Conservation (phyloP, 768 basidiomycete species). For the Amanita phalloides region DNA sequence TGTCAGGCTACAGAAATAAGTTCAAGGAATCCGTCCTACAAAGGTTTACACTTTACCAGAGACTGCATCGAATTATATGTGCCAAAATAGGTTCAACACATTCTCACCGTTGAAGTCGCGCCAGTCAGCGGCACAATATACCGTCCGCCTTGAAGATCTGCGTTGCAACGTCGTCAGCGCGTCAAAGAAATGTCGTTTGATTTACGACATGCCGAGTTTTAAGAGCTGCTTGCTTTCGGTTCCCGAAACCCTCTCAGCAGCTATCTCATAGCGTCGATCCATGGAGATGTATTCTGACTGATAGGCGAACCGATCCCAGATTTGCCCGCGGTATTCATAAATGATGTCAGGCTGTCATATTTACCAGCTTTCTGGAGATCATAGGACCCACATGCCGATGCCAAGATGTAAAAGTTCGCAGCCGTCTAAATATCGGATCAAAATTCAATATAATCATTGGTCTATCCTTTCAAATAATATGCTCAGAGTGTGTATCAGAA, state of each 20-base stretch:
- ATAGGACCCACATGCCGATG: constrained; percentile 3
- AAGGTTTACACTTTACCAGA: neutral
- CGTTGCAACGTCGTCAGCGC: too few relatives aligned
- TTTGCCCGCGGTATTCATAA: neutral
- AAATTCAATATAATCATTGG: constrained; percentile 1
- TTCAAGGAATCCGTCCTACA: neutral
- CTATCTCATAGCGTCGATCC: neutral
- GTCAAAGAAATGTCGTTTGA: too few relatives aligned
- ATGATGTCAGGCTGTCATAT: neutral
- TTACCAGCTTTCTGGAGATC: neutral
- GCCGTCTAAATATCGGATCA: constrained; percentile 6
- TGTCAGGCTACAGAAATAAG: neutral
- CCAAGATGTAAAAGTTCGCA: constrained; percentile 7
- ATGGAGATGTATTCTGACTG: neutral
- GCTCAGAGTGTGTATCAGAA: constrained; percentile 6
- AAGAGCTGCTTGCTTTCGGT: neutral
- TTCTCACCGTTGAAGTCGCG: neutral
- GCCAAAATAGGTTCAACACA: constrained; percentile 2
- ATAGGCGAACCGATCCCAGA: neutral
- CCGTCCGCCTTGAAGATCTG: too few relatives aligned
- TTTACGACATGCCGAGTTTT: neutral
- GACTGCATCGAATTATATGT: constrained; percentile 6
- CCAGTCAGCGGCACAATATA: neutral
- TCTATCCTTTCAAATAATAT: constrained; percentile 11
- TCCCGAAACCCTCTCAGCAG: neutral